phyloP scores from a whole-genome alignment of 2,329 filamentous ascomycete genomes.

The Myrmaecium sp. region DNA sequence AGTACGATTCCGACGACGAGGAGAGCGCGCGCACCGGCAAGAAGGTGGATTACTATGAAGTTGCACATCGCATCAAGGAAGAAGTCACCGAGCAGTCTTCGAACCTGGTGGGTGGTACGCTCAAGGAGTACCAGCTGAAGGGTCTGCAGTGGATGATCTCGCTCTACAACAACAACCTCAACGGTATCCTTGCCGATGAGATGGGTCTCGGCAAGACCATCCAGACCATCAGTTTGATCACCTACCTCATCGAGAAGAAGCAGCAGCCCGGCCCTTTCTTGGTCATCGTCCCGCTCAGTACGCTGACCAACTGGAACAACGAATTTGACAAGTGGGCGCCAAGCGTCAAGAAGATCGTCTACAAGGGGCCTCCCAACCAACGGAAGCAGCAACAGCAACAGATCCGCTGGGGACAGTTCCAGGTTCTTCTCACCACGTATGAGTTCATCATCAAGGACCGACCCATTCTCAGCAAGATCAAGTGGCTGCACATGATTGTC shows the following conservation, averaged over 20 bases:
- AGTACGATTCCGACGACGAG: constrained; percentile 50
- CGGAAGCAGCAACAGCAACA: constrained; percentile 85
- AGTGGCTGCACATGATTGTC: constrained; percentile 99
- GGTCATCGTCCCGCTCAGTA: constrained; percentile 93
- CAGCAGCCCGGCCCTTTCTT: constrained; percentile 80
- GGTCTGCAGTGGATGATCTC: constrained; percentile 99
- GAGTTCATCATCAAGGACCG: constrained; percentile 99
- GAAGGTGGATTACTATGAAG: constrained; percentile 97
- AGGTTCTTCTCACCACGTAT: constrained; percentile 92
- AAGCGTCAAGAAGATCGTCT: constrained; percentile 69
- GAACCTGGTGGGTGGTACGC: constrained; percentile 75
- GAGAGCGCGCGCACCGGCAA: constrained; percentile 48
- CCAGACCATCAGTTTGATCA: constrained; percentile 94
- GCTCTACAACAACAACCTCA: constrained; percentile 98
- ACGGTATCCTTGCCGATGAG: constrained; percentile 95
- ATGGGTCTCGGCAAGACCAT: constrained; percentile 99
- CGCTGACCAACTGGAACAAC: constrained; percentile 93
- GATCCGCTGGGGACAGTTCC: constrained; percentile 88
- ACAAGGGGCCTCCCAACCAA: constrained; percentile 82
- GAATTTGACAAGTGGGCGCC: constrained; percentile 99
- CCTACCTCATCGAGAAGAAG: constrained; percentile 93
- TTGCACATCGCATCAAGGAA: constrained; percentile 91
- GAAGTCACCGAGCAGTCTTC: constrained; percentile 67
- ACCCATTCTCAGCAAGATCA: constrained; percentile 89
- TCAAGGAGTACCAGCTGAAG: constrained; percentile 98